phyloP scores from a whole-genome alignment of 2,329 filamentous ascomycete species.

The Herpotrichia juniperi region DNA sequence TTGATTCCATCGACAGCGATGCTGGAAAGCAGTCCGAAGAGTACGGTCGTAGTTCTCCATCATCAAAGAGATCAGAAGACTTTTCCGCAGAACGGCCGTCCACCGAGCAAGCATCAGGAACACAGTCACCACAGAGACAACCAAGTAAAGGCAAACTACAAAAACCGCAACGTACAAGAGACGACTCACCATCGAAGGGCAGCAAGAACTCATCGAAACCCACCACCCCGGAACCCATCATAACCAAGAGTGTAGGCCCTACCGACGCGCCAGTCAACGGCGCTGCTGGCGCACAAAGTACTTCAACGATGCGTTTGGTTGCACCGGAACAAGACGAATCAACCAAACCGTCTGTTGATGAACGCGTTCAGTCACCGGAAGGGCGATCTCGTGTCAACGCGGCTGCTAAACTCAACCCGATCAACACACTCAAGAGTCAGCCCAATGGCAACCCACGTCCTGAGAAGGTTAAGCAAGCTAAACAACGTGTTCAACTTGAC shows the following conservation, averaged over 20 bases:
- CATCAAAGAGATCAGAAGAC: conserved; percentile 40
- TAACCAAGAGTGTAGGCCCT: conserved; percentile 14
- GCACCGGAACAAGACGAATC: conserved; percentile 34
- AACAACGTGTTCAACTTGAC: conserved; percentile 70
- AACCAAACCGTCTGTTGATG: conserved; percentile 20
- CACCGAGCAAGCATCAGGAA: conserved; percentile 31
- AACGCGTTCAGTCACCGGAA: conserved; percentile 26
- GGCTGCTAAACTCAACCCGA: conserved; percentile 27
- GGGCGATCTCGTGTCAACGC: conserved; percentile 24
- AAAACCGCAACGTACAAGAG: conserved; percentile 37
- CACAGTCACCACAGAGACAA: conserved; percentile 33
- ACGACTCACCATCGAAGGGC: conserved; percentile 40
- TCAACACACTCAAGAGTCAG: conserved; percentile 45
- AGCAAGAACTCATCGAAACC: conserved; percentile 38
- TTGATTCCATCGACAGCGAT: conserved; percentile 47
- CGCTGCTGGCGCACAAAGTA: conserved; percentile 22
- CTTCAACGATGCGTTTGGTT: conserved; percentile 42
- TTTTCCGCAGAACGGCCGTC: conserved; percentile 30
- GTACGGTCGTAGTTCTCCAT: conserved; percentile 39
- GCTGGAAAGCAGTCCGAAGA: conserved; percentile 53
- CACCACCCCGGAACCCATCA: conserved; percentile 35
- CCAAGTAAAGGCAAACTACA: conserved; percentile 48
- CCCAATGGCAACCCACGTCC: conserved; percentile 57
- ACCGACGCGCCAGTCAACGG: conserved; percentile 23
- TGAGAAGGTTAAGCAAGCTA: conserved; percentile 64